Base-by-base conservation (phyloP, 176 grass and related monocot genomes). In the Bonia amplexicaulis region DNA sequence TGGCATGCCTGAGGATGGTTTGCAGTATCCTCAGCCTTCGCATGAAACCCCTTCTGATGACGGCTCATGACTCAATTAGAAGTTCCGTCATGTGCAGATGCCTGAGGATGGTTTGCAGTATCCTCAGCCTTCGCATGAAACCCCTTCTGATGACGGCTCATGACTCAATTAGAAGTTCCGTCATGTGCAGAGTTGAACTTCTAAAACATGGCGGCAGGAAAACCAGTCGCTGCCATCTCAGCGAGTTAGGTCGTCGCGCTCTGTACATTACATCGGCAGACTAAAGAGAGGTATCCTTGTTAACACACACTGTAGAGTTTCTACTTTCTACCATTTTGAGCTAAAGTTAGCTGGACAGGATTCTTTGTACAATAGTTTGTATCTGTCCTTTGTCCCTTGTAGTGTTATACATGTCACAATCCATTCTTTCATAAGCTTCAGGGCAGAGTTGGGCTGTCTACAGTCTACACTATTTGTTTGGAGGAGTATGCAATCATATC, bases 321-420 rank as follows among this genome's bases (percentile, higher is more conserved):
- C 31, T 51, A 65, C 78, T 88, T 90, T 85, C 40, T 51, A 70
- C 78, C 78, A 79, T 89, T 81, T 78, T 42, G 76, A 71, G 66
- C 76, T 73, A 60, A 79, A 79, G 46, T 63, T 76, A 80, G 88
- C 60, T 81, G 27, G 39, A 92, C 90, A 91, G 80, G 63, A 96
- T 94, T 96, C 89, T 92, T 94, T 99, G 90, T 99, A 99, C 67
- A 86, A 73, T 94, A 96, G 91, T 73, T 77, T 78, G 87, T 81
- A 85, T 83, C 59, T 82, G 47, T 70, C 75, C 51, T 79, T 81
- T 80, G 35, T 48, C 77, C 74, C 70, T 75, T 93, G 91, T 95
- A 95, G 92, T 92, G 25, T 79, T 83, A 84, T 79, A 89, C 44
- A 67, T 48, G 80, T 85, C 66, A 74, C 47, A 90, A 86, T 84